Percentiles rank a stretch among this genome's conserved stretches.
phyloP scores from a whole-genome alignment of 441 rosid genomes.

The Pelargonium myrrhifolium region DNA sequence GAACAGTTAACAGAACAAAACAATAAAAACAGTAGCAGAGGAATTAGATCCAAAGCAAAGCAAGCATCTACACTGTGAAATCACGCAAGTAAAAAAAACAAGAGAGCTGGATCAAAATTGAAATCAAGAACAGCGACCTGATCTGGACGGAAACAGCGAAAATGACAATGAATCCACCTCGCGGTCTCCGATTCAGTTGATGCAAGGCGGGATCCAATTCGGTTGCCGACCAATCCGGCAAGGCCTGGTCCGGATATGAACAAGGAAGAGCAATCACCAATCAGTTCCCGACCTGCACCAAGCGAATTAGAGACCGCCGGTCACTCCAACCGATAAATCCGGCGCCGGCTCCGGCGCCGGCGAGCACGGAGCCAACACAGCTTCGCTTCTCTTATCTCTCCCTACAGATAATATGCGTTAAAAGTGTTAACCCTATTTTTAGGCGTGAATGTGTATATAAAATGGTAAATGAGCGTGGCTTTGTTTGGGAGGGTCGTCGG shows the following conservation, averaged over 20 bases:
- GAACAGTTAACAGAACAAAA: too few relatives aligned
- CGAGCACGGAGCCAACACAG: neutral
- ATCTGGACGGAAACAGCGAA: neutral
- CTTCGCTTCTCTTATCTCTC: neutral
- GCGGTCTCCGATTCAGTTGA: conserved; percentile 99
- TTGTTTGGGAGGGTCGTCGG: neutral
- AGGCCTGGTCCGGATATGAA: conserved; percentile 10
- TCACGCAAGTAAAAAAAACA: too few relatives aligned
- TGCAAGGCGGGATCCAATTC: conserved; percentile 98
- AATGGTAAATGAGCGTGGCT: too few relatives aligned
- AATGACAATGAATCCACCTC: conserved; percentile 26
- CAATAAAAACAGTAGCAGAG: too few relatives aligned
- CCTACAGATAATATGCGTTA: neutral
- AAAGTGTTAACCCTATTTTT: neutral
- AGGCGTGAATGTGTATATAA: too few relatives aligned
- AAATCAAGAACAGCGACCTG: neutral
- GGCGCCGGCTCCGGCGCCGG: conserved; percentile 25
- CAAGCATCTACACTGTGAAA: too few relatives aligned
- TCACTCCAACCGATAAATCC: neutral
- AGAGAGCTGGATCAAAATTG: too few relatives aligned
- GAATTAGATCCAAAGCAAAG: too few relatives aligned
- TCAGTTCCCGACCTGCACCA: conserved; percentile 99
- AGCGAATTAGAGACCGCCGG: conserved; percentile 94
- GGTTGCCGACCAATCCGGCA: conserved; percentile 8
- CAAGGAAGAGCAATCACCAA: conserved; percentile 18